These are phyloP conservation scores for Aegilops speltoides DNA, from an alignment of 176 grass and related monocot species.

Conservation along the genomic window DNA sequence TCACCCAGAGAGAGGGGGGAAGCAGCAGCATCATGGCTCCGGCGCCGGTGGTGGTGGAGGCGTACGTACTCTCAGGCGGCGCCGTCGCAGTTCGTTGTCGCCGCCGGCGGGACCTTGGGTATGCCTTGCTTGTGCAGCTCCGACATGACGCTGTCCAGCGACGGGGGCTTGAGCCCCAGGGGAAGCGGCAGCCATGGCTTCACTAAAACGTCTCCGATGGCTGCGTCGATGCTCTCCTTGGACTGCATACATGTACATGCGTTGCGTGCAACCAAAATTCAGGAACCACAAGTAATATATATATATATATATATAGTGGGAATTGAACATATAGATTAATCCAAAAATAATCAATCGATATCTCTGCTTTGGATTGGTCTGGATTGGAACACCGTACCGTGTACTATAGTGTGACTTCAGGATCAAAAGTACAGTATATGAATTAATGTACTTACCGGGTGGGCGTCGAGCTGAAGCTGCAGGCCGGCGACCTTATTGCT, in stretches of 20 bases:
- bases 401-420: background rate
- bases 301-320: too few species aligned
- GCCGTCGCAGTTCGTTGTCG: background rate
- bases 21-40: background rate
- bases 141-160: constrained; percentile 67
- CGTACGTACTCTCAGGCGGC: background rate
- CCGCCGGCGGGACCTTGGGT: constrained; percentile 55
- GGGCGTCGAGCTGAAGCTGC: constrained; percentile 63
- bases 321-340: too few species aligned
- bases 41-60: background rate
- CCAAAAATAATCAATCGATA: too few species aligned
- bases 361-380: too few species aligned
- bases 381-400: too few species aligned
- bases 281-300: background rate
- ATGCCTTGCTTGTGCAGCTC: constrained; percentile 86
- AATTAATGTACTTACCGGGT: constrained; percentile 49
- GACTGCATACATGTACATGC: constrained; percentile 37
- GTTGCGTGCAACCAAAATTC: background rate
- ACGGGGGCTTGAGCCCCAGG: constrained; percentile 85
- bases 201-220: constrained; percentile 96
- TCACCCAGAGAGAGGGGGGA: background rate
- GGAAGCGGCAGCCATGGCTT: constrained; percentile 95
- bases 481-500: constrained; percentile 41
- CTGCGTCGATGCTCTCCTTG: constrained; percentile 78
- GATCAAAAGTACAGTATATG: background rate